Percentiles rank a stretch among this genome's conserved stretches.
phyloP scores from a whole-genome alignment of 1,284 basidiomycete species.

The Nidula niveotomentosa region DNA sequence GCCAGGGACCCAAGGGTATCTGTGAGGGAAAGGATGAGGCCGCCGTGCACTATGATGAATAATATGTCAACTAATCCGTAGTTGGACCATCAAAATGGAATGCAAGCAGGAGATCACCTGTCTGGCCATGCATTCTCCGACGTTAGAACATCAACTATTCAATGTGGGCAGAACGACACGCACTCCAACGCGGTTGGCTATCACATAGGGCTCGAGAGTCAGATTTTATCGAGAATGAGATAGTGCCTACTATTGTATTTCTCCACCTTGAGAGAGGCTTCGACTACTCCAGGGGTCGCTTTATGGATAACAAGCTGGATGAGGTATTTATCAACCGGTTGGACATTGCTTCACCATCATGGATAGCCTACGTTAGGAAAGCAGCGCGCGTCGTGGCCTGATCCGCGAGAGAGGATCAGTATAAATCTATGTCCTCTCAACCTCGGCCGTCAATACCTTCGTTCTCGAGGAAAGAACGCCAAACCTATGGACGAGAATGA shows the following conservation, averaged over 20 bases:
- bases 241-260: conserved; percentile 63
- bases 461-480: conserved; percentile 77
- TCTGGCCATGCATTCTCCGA: conserved; percentile 11
- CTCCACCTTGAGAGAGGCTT: conserved; percentile 70
- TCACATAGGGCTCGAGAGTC: not conserved
- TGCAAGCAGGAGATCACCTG: conserved; percentile 15
- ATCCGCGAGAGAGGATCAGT: conserved; percentile 2
- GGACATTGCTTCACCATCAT: not conserved
- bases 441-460: conserved; percentile 44
- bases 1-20: conserved; percentile 87
- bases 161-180: conserved; percentile 17
- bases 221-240: conserved; percentile 1
- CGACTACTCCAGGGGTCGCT: conserved; percentile 65
- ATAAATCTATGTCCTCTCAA: not conserved
- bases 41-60: conserved; percentile 66
- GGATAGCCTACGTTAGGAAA: conserved; percentile 65
- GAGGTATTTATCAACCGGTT: too few species aligned
- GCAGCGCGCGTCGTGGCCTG: conserved; percentile 76
- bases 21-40: conserved; percentile 80
- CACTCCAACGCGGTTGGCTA: conserved; percentile 72
- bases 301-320: conserved; percentile 59
- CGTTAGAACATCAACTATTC: too few species aligned
- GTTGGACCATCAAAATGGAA: not conserved
- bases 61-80: too few species aligned
- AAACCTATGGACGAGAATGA: conserved; percentile 50